Evolutionary conservation across 805 yeast genomes (phyloP).

Genomic region (Kodamaea jinghongensis): DNA sequence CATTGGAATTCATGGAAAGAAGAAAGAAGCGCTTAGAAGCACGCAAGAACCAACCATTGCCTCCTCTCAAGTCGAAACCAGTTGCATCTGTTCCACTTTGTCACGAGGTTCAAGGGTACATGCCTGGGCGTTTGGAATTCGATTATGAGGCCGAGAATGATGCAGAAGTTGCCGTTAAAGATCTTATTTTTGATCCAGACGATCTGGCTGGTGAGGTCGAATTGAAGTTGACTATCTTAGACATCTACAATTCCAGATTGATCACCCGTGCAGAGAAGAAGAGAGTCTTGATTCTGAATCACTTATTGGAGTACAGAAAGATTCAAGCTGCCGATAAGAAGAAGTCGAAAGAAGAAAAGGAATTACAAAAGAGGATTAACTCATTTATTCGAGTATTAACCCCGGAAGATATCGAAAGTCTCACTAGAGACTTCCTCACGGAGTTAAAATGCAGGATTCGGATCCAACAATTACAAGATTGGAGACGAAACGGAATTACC

Average conservation of each 20-base stretch:
- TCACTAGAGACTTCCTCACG: constrained; percentile 67
- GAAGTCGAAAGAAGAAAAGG: constrained; percentile 87
- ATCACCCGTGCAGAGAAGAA: constrained; percentile 93
- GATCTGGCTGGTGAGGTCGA: constrained; percentile 88
- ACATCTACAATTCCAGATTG: constrained; percentile 84
- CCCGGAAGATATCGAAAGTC: constrained; percentile 73
- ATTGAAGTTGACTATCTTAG: constrained; percentile 80
- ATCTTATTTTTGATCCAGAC: constrained; percentile 92
- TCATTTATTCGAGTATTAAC: constrained; percentile 81
- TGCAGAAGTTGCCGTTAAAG: constrained; percentile 91
- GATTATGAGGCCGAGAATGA: constrained; percentile 97
- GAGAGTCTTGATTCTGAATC: constrained; percentile 72
- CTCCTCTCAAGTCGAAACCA: constrained; percentile 81
- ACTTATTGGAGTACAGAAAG: constrained; percentile 79
- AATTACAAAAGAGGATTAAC: constrained; percentile 68
- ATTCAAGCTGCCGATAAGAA: constrained; percentile 80
- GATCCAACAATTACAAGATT: constrained; percentile 87
- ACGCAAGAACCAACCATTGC: constrained; percentile 69
- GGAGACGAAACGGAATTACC: constrained; percentile 88
- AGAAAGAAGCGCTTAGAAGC: constrained; percentile 71
- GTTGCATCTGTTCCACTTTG: constrained; percentile 93
- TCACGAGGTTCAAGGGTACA: constrained; percentile 94
- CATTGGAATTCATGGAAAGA: constrained; percentile 64
- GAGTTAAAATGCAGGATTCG: constrained; percentile 79
- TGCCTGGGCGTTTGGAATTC: constrained; percentile 98